Base-by-base conservation (phyloP, 2,329 filamentous ascomycete genomes). In the Colletotrichum falcatum region DNA sequence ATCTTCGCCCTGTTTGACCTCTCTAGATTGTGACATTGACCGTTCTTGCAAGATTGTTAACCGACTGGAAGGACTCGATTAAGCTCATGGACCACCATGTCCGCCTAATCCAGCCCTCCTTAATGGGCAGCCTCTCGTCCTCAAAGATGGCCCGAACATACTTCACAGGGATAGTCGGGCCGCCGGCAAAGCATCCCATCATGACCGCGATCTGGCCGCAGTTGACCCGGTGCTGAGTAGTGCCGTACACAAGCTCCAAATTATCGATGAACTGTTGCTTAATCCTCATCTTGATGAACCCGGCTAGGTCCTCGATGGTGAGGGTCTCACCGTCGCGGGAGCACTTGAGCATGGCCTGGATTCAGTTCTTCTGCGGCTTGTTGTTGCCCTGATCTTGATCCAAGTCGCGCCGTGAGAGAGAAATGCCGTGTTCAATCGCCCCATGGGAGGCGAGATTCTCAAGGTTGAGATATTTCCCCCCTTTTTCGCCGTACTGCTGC, bases 371-470 rank as follows among this genome's bases (percentile, higher is more conserved):
- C 48, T 51, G 48, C 14, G 48, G 48, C 48, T 28, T 28, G 48
- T 51, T 51, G 48, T 51, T 51, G 23, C 48, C 48, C 14, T 51
- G 23, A 8, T 51, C 26, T 18, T 51, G 48, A 18, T 23, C 48
- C 23, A 28, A 30, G 48, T 79, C 77, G 55, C 73, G 70, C 51
- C 78, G 73, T 64, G 69, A 75, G 1, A 79, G 70, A 35, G 74
- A 76, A 49, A 75, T 76, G 68, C 79, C 78, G 69, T 78, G 77
- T 62, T 79, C 78, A 56, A 79, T 77, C 12, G 77, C 74, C 12
- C 54, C 54, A 9, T 37, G 54, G 20, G 53, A 56, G 23, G 66
- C 66, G 23, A 72, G 62, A 48, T 72, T 62, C 12, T 58, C 33
- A 11, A 72, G 59, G 51, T 72, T 51, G 61, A 72, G 69, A 5